A percentile compares a stretch with the other conserved stretches of the same genome.
phyloP scores from a whole-genome alignment of 164 flowering plant genomes.

The Vitis labrusca region DNA sequence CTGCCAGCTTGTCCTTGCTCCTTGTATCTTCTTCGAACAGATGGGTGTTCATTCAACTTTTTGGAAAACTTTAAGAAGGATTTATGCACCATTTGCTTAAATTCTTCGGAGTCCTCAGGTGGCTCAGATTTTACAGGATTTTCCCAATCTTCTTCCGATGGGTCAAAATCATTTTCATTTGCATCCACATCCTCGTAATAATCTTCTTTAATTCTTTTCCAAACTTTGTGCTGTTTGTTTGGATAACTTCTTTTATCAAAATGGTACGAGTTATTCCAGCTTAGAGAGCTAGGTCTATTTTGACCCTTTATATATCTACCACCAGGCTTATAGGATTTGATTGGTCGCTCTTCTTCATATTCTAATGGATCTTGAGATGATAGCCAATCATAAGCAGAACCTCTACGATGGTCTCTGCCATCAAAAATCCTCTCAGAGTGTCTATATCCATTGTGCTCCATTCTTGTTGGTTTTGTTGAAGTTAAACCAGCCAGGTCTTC shows the following conservation, averaged over 20 bases:
- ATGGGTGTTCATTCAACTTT: conserved; percentile 30
- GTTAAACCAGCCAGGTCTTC: conserved; percentile 10
- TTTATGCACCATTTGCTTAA: conserved; percentile 31
- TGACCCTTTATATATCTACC: conserved; percentile 20
- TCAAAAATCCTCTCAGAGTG: conserved; percentile 13
- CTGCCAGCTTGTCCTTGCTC: conserved; percentile 50
- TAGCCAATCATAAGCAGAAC: conserved; percentile 17
- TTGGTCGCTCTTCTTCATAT: conserved; percentile 11
- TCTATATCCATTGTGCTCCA: conserved; percentile 10
- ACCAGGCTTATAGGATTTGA: conserved; percentile 12
- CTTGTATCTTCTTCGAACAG: conserved; percentile 39
- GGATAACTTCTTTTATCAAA: conserved; percentile 16
- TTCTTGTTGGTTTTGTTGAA: conserved; percentile 1
- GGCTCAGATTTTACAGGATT: conserved; percentile 21
- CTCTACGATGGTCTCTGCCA: conserved; percentile 10
- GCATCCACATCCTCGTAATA: conserved; percentile 13
- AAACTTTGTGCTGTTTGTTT: conserved; percentile 23
- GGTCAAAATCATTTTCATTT: conserved; percentile 20
- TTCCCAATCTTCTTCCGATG: conserved; percentile 13
- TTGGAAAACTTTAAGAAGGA: conserved; percentile 34
- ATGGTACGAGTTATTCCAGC: conserved; percentile 14
- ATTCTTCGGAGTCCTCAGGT: conserved; percentile 39
- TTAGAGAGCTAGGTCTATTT: conserved; percentile 19
- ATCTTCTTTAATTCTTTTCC: conserved; percentile 27
- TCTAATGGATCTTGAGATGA: conserved; percentile 11